phyloP scores from a whole-genome alignment of 2,329 filamentous ascomycete species.

The Acephala macrosclerotiorum region DNA sequence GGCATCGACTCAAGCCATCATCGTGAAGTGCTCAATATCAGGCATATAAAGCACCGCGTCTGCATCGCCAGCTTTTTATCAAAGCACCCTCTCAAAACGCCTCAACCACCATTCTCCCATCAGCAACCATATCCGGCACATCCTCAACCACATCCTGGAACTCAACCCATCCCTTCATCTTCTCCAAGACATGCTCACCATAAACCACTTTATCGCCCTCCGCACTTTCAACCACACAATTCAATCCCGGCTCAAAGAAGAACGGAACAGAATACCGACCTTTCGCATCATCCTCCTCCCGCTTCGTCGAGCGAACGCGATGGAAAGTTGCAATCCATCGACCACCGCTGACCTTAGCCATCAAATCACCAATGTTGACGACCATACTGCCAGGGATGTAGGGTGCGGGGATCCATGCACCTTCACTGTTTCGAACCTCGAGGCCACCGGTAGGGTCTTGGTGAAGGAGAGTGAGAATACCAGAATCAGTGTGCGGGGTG shows the following conservation, averaged over 20 bases:
- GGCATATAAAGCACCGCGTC: neutral
- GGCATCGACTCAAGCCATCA: neutral
- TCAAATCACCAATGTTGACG: slow-evolving; percentile 56
- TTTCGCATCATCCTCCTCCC: slow-evolving; percentile 16
- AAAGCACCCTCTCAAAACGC: neutral
- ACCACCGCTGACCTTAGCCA: slow-evolving; percentile 44
- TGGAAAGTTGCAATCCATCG: slow-evolving; percentile 54
- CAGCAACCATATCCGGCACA: neutral
- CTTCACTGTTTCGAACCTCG: slow-evolving; percentile 54
- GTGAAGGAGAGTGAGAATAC: slow-evolving; percentile 55
- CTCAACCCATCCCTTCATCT: slow-evolving; percentile 54
- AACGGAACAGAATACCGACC: slow-evolving; percentile 52
- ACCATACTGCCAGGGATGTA: slow-evolving; percentile 55
- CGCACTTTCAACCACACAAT: slow-evolving; percentile 49
- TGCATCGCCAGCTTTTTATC: neutral
- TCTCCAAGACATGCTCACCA: slow-evolving; percentile 50
- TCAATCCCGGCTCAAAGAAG: slow-evolving; percentile 55
- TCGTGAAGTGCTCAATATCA: neutral
- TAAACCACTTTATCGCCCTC: slow-evolving; percentile 45
- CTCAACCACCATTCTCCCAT: slow-evolving; percentile 9
- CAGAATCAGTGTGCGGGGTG: slow-evolving; percentile 52
- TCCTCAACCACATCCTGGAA: slow-evolving; percentile 45
- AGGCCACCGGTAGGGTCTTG: slow-evolving; percentile 55
- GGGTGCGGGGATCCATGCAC: slow-evolving; percentile 55
- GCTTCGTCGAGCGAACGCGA: slow-evolving; percentile 47